Base-by-base conservation (phyloP, 805 yeast species). In the Helenozyma baotianmanensis region DNA sequence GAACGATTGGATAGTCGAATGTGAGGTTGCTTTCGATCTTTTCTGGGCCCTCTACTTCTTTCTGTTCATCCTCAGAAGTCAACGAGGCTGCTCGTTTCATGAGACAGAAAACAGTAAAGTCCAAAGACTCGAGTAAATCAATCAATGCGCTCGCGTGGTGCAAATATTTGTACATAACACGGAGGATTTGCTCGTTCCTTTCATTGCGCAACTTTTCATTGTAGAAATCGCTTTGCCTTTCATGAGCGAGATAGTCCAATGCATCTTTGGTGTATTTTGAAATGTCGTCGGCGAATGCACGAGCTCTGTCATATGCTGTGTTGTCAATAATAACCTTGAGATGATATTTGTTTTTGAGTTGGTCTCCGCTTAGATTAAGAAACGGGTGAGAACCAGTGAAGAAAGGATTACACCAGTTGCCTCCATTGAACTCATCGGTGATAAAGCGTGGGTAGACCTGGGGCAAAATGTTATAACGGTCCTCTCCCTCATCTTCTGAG, bases 351-450 rank as follows among this genome's bases (percentile, higher is more conserved):
- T 58, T 64, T 32, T 66, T 67, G 35, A 64, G 51, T 18, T 64
- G 69, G 39, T 64, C 68, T 2, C 71, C 72, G 44, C 70, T 62
- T 18, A 58, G 59, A 43, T 64, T 67, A 23, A 64, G 54, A 14
- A 60, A 60, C 6, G 56, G 49, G 30, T 60, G 65, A 22, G 47
- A 44, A 29, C 64, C 48, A 27, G 66, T 53, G 43, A 76, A 73
- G 43, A 80, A 80, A 16, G 84, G 85, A 47, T 81, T 82, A 29
- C 75, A 72, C 81, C 88, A 82, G 39, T 80, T 78, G n/a, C 89
- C 90, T 12, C 88, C 90, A 45, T 78, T 78, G 52, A 78, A 82
- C 34, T 73, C 76, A 18, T 78, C 77, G 25, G 71, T 66, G 13
- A 83, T 57, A 47, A 82, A 80, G 38, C 92, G 65, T 7, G 92